Percentiles rank a stretch among this genome's conserved stretches.
Conservation (phyloP, 2,329 filamentous ascomycete species). For the Amauroascus verrucosus region DNA sequence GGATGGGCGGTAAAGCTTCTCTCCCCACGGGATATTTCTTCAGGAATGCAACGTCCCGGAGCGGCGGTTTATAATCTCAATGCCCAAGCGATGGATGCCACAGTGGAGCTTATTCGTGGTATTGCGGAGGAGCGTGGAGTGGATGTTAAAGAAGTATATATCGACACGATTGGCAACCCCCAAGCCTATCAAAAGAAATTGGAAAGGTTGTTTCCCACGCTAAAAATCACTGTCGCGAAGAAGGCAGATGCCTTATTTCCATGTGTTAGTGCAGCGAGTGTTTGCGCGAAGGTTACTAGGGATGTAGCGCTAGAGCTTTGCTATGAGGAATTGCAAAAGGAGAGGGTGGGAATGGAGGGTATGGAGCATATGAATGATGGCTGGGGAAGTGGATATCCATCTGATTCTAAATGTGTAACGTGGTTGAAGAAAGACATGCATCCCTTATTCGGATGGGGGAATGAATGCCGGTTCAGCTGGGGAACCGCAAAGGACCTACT, state of each 20-base stretch:
- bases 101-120: conserved; percentile 66
- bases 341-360: conserved; percentile 23
- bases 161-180: conserved; percentile 85
- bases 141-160: conserved; percentile 79
- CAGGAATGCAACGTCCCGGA: conserved; percentile 59
- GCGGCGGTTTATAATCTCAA: conserved; percentile 71
- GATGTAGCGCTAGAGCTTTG: conserved; percentile 79
- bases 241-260: conserved; percentile 92
- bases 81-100: conserved; percentile 89
- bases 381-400: conserved; percentile 93
- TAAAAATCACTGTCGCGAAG: conserved; percentile 66
- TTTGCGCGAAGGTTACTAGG: conserved; percentile 91
- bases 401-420: conserved; percentile 64
- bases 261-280: conserved; percentile 83
- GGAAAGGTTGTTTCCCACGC: conserved; percentile 69
- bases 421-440: conserved; percentile 88
- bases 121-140: conserved; percentile 63
- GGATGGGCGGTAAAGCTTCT: conserved; percentile 78
- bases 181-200: conserved; percentile 74
- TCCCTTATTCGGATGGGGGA: conserved; percentile 88
- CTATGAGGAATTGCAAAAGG: conserved; percentile 47
- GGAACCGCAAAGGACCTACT: conserved; percentile 88
- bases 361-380: conserved; percentile 32
- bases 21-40: conserved; percentile 71
- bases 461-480: conserved; percentile 91